Evolutionary conservation across 108 stramenopile species (phyloP).

Genomic region (Phaeodactylum tricornutum): DNA sequence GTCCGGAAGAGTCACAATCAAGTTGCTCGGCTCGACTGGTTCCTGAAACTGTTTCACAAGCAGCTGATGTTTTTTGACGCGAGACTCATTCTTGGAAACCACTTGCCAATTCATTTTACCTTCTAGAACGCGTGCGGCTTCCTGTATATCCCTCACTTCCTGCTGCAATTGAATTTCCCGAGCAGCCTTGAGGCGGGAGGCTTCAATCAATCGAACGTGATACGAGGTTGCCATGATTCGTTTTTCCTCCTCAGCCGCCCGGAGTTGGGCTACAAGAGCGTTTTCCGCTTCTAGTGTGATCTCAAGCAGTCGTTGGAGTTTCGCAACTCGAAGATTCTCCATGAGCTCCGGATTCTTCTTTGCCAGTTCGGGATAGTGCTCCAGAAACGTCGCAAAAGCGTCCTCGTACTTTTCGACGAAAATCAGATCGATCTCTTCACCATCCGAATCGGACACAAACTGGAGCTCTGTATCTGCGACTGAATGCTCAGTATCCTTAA

Average conservation of each 20-base stretch:
- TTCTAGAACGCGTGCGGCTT: slow-evolving; percentile 4
- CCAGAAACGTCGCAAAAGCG: slow-evolving; percentile 28
- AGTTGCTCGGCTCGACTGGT: background rate
- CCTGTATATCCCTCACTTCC: slow-evolving; percentile 13
- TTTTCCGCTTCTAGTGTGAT: slow-evolving; percentile 11
- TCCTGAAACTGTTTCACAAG: background rate
- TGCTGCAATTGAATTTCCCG: slow-evolving; percentile 22
- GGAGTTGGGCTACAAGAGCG: slow-evolving; percentile 10
- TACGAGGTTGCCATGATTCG: background rate
- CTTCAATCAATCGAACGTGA: slow-evolving; percentile 10
- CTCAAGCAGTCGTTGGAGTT: slow-evolving; percentile 28
- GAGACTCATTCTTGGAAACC: background rate
- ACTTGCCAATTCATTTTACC: slow-evolving; percentile 20
- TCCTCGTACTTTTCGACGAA: slow-evolving; percentile 34
- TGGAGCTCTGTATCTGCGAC: no score
- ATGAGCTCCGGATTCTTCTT: slow-evolving; percentile 20
- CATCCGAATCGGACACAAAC: no score
- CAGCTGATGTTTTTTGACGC: background rate
- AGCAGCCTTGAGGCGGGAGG: slow-evolving; percentile 30
- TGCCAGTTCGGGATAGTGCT: slow-evolving; percentile 17
- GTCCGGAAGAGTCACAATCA: background rate
- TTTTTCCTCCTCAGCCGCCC: background rate
- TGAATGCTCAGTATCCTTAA: no score
- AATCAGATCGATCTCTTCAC: slow-evolving; percentile 21
- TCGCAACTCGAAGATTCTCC: slow-evolving; percentile 25